Conservation (phyloP, 257 asterid genomes). For the Plantago ovata region DNA sequence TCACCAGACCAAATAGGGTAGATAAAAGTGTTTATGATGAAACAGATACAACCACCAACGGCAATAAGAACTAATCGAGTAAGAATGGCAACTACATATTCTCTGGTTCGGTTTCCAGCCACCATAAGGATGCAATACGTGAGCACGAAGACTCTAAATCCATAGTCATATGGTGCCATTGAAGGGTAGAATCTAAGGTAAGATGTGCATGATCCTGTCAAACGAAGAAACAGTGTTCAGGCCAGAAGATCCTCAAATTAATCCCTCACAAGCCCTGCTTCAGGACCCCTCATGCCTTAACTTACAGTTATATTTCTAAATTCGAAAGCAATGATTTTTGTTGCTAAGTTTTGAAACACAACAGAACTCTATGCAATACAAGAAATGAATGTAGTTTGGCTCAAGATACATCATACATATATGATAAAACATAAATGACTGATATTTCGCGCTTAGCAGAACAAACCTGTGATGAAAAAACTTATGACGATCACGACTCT, state of each 20-base stretch:
- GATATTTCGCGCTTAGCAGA: background rate
- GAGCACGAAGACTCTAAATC: constrained; percentile 67
- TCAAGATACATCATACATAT: no score
- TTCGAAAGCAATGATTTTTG: no score
- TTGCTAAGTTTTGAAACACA: no score
- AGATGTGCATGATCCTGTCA: constrained; percentile 31
- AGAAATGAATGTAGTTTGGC: no score
- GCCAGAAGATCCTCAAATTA: background rate
- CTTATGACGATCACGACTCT: constrained; percentile 41
- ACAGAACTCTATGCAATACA: no score
- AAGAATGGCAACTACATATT: constrained; percentile 50
- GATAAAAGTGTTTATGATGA: constrained; percentile 56
- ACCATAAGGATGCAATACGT: constrained; percentile 74
- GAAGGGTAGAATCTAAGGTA: constrained; percentile 66
- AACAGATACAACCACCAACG: constrained; percentile 58
- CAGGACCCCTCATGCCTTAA: no score
- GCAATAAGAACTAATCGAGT: constrained; percentile 62
- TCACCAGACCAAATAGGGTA: constrained; percentile 91
- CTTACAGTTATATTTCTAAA: no score
- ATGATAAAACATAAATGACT: no score
- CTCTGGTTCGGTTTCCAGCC: constrained; percentile 63
- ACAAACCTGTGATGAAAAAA: constrained; percentile 46
- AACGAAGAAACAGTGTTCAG: constrained; percentile 1
- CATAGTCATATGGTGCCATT: constrained; percentile 77
- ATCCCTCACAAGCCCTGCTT: no score